Evolutionary conservation across 371 early-diverging fungal genomes (phyloP).

Genomic region (Umbelopsis sp.): DNA sequence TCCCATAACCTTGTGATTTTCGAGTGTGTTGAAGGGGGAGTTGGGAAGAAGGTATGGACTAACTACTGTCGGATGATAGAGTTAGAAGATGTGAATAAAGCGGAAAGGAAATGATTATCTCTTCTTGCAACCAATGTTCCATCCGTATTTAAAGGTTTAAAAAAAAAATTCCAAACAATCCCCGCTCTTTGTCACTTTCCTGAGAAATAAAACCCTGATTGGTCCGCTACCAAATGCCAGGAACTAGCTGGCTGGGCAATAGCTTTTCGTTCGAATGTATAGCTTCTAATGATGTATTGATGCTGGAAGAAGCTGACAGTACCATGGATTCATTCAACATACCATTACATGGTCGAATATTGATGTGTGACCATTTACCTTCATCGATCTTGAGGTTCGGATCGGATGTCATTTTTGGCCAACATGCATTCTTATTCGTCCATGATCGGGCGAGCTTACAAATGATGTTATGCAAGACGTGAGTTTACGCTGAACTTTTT

Average conservation of each 20-base stretch:
- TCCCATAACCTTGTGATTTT: slow-evolving; percentile 9
- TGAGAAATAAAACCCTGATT: not conserved
- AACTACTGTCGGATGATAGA: not conserved
- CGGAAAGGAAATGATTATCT: not conserved
- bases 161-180: not conserved
- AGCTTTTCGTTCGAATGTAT: too few relatives aligned
- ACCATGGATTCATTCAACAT: too few relatives aligned
- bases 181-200: slow-evolving; percentile 18
- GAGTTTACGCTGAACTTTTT: not conserved
- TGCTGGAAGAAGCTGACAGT: too few relatives aligned
- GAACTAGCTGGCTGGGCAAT: too few relatives aligned
- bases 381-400: not conserved
- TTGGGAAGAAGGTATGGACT: not conserved
- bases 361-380: not conserved
- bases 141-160: not conserved
- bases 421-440: not conserved
- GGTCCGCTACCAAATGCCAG: not conserved
- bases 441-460: not conserved
- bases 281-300: too few relatives aligned
- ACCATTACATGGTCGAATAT: not conserved
- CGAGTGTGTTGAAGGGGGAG: not conserved
- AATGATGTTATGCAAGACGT: not conserved
- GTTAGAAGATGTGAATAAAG: not conserved
- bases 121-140: not conserved
- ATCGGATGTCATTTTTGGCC: not conserved